A percentile compares a stretch with the other conserved stretches of the same genome.
phyloP scores from a whole-genome alignment of 768 basidiomycete species.

The Trametes sanguinea region DNA sequence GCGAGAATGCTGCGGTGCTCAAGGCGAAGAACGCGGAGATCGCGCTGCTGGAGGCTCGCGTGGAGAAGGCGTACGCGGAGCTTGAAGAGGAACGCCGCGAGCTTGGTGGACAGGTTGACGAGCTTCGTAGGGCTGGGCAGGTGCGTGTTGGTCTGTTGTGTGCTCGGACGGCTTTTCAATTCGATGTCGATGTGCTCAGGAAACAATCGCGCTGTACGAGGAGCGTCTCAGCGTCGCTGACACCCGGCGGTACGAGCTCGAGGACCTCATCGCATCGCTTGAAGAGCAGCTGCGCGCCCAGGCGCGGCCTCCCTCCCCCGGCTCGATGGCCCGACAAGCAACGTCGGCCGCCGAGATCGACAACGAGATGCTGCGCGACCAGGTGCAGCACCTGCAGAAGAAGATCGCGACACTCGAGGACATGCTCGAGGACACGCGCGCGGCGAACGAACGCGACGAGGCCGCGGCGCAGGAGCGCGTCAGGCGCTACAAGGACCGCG shows the following conservation, averaged over 20 bases:
- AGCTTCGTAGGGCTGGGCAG: conserved; percentile 86
- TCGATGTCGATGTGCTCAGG: conserved; percentile 45
- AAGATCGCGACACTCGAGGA: conserved; percentile 81
- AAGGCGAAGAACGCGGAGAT: conserved; percentile 65
- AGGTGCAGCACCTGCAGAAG: conserved; percentile 84
- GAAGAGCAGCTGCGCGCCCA: conserved; percentile 50
- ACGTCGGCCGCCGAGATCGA: conserved; percentile 88
- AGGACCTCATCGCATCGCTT: conserved; percentile 59
- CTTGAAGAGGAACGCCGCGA: conserved; percentile 64
- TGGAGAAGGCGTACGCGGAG: conserved; percentile 48
- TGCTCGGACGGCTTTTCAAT: background rate
- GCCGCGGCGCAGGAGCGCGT: conserved; percentile 59
- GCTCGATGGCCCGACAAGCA: conserved; percentile 41
- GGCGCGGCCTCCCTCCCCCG: conserved; percentile 37
- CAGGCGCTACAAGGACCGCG: conserved; percentile 70
- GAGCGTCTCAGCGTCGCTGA: conserved; percentile 77
- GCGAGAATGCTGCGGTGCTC: conserved; percentile 51
- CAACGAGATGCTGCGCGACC: conserved; percentile 89
- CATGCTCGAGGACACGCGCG: conserved; percentile 74
- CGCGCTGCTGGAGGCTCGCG: conserved; percentile 48
- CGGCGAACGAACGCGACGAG: conserved; percentile 76
- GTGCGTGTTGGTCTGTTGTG: conserved; percentile 40
- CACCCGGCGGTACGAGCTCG: conserved; percentile 73
- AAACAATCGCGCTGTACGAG: conserved; percentile 95
- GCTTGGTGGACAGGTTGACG: conserved; percentile 73